Base-by-base conservation (phyloP, 257 asterid genomes). In the Nemophila menziesii region DNA sequence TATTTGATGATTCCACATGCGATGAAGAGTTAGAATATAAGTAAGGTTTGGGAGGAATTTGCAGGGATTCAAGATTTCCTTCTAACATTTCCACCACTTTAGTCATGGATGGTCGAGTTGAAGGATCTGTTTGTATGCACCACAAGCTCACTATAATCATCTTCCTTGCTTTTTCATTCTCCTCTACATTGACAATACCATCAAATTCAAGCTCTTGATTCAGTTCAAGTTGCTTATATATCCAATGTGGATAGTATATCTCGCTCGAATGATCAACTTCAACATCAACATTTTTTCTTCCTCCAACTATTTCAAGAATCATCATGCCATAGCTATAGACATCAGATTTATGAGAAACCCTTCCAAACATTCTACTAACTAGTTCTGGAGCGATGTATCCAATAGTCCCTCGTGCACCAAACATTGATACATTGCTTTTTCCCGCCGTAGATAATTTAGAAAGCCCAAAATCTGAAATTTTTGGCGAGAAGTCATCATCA, bases 61-160 rank as follows among this genome's bases (percentile, higher is more conserved):
- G 24, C 46, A 70, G 39, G 4, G 49, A 22, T 12, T 48, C 56
- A 5, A 55, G n/a, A 4, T 23, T 44, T 0, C 73, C 70, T 48
- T 67, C 70, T 20, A 70, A 44, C 73, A 74, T 70, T 27, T 67
- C 73, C 0, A 67, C 54, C 16, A 74, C 79, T 18, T 26, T 51
- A 3, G 18, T 63, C 44, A 70, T 70, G 0, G 78, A 36, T 0
- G 78, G 75, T 3, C 73, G 16, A 3, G 14, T 39, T 4, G 57
- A 40, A 0, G 78, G 78, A 26, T 50, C 43, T 2, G 52, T 64
- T 46, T 74, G 74, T 12, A 74, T 56, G 47, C 83, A 75, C 74
- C 79, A 71, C 8, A 67, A 39, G 16, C 77, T 68, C 36, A 59
- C 71, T 6, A 67, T 51, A 0, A 71, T 29, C 71, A 75, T 49